phyloP scores from a whole-genome alignment of 306 rosid genomes.

The Begonia loranthoides region DNA sequence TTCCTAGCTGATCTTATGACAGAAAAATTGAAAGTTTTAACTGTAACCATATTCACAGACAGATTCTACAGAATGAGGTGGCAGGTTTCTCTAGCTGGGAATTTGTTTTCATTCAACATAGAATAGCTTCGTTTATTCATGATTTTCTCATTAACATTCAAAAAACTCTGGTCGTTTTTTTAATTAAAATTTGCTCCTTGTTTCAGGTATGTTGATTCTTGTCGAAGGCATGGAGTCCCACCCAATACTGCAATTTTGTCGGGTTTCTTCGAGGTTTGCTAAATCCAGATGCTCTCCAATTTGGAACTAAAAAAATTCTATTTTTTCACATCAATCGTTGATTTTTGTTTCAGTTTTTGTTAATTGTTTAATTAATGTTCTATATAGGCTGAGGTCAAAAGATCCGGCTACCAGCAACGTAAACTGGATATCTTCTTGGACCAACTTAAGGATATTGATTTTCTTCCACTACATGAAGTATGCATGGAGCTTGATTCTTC shows the following conservation, averaged over 20 bases:
- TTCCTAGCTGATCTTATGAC: too few species aligned
- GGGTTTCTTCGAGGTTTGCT: constrained; percentile 44
- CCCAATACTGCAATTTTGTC: constrained; percentile 49
- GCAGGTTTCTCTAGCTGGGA: too few species aligned
- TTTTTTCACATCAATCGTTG: not conserved
- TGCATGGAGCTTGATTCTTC: constrained; percentile 39
- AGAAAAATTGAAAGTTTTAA: too few species aligned
- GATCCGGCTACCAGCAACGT: constrained; percentile 30
- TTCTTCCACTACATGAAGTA: constrained; percentile 51
- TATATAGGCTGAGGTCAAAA: constrained; percentile 48
- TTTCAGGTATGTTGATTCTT: constrained; percentile 52
- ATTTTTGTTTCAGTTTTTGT: constrained; percentile 19
- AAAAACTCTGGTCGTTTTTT: not conserved
- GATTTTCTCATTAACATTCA: not conserved
- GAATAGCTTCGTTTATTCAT: too few species aligned
- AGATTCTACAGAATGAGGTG: too few species aligned
- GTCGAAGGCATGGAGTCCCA: constrained; percentile 44
- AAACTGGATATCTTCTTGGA: constrained; percentile 47
- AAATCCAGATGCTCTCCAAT: not conserved
- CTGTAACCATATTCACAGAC: too few species aligned
- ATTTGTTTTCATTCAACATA: too few species aligned
- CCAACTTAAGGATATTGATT: constrained; percentile 51
- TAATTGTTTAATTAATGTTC: constrained; percentile 1
- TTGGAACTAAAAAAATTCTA: not conserved
- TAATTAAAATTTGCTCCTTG: constrained; percentile 15